Percentiles rank a stretch among this genome's conserved stretches.
These are phyloP conservation scores for Suillus cothurnatus DNA, from an alignment of 768 basidiomycete genomes.

Conservation along the genomic window DNA sequence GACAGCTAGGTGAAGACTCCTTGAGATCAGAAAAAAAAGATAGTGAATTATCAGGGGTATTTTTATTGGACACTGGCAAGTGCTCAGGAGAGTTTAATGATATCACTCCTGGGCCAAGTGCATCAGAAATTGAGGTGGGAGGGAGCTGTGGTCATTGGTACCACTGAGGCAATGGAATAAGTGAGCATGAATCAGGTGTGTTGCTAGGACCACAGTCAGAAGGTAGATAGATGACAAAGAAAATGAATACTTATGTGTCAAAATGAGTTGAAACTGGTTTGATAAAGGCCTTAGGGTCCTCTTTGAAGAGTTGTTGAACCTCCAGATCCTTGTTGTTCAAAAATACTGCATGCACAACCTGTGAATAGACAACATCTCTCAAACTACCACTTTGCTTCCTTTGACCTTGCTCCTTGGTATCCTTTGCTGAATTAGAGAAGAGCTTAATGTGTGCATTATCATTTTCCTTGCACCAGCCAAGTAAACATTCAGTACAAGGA, in stretches of 20 bases:
- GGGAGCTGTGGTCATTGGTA: neutral
- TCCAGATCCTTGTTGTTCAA: neutral
- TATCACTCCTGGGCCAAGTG: neutral
- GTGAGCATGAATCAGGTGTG: neutral
- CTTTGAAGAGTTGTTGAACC: neutral
- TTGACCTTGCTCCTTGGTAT: slow-evolving; percentile 3
- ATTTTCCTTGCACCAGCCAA: slow-evolving; percentile 7
- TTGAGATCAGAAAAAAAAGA: neutral
- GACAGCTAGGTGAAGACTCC: neutral
- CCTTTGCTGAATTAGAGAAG: neutral
- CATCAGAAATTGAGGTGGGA: neutral
- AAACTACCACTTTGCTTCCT: neutral
- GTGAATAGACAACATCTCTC: neutral
- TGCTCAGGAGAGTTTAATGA: neutral
- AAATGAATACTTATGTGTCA: neutral
- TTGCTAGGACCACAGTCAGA: too few relatives aligned
- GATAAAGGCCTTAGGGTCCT: neutral
- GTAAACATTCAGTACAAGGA: neutral
- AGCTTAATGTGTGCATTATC: neutral
- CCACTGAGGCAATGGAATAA: neutral
- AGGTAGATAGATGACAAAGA: neutral
- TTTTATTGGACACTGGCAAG: neutral
- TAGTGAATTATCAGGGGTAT: neutral
- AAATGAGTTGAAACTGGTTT: neutral
- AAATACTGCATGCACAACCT: slow-evolving; percentile 1